phyloP scores from a whole-genome alignment of 2,329 filamentous ascomycete species.

The Diaporthe velutina region DNA sequence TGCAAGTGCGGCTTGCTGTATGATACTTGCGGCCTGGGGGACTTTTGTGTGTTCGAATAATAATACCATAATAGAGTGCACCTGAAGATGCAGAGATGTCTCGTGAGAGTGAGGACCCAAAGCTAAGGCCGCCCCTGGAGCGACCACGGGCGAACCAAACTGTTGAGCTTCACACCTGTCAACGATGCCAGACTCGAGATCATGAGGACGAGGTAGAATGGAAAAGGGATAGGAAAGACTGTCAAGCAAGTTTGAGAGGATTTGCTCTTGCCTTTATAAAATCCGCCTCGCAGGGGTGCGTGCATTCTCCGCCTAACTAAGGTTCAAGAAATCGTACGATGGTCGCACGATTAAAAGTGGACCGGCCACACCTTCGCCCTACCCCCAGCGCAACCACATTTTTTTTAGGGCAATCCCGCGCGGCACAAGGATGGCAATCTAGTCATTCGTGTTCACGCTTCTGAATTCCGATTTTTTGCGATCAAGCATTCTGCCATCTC shows the following conservation, averaged over 20 bases:
- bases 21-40: neutral
- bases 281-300: conserved; percentile 12
- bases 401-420: neutral
- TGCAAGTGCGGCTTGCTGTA: neutral
- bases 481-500: neutral
- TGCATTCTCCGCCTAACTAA: neutral
- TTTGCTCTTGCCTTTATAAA: conserved; percentile 12
- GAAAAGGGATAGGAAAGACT: no score
- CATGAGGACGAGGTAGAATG: neutral
- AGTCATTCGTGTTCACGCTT: neutral
- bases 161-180: neutral
- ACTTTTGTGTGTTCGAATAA: neutral
- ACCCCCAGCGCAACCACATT: conserved; percentile 15
- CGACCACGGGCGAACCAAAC: neutral
- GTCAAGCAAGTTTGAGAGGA: neutral
- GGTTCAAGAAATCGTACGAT: conserved; percentile 36
- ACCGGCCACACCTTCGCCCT: neutral
- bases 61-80: conserved; percentile 3
- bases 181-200: no score
- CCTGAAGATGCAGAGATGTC: neutral
- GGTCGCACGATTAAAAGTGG: conserved; percentile 25
- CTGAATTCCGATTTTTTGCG: neutral
- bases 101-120: neutral
- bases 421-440: neutral
- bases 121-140: neutral